Evolutionary conservation across 768 basidiomycete species (phyloP), one percentile per base, ranked within the genome.

Genomic region (Chalciporus piperatus): DNA sequence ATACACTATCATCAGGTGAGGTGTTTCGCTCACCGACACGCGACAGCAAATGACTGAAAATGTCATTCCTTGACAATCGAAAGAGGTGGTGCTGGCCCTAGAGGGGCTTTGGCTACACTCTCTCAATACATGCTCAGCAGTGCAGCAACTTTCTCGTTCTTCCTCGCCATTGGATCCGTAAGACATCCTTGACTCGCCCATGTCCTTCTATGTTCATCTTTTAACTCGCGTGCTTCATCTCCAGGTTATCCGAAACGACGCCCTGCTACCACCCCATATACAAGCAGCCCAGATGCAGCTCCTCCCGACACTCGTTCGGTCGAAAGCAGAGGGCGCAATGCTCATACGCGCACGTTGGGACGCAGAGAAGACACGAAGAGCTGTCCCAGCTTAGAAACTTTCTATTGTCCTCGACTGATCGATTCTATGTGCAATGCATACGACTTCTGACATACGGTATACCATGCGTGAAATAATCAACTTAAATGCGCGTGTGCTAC

Each of bases 61-160:
- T 32, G 12, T 14, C 27, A 27, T 41, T 13, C 23, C 13, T n/a
- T 28, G 16, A 3, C 19, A 12, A 19, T 41, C 32, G 47, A 48
- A 61, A 96, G 95, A 65, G 82, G 83, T 58, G 96, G 96, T 40
- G 85, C 91, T 8, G 97, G 97, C 22, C 94, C 92, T 22, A 81
- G 94, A 64, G 97, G 97, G 11, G 74, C 84, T 45, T 75, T 98
- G 22, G 87, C 92, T 4, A 97, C 97, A 1, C 82, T 99, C 45
- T 96, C 95, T 13, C 92, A 95, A 62, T 98, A 98, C 70, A 99
- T 99, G 97, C 81, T 98, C 25, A 92, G 91, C 63, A 98, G 96
- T 61, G 96, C 92, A 6, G 95, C 95, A 8, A 97, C 96, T 0
- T 98, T 99, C 70, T 87, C 87, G 3, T 98, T 98, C 76, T 98